Evolutionary conservation across 257 asterid species (phyloP), one percentile per base, ranked within the genome.

Genomic region (Lithospermum erythrorhizon): DNA sequence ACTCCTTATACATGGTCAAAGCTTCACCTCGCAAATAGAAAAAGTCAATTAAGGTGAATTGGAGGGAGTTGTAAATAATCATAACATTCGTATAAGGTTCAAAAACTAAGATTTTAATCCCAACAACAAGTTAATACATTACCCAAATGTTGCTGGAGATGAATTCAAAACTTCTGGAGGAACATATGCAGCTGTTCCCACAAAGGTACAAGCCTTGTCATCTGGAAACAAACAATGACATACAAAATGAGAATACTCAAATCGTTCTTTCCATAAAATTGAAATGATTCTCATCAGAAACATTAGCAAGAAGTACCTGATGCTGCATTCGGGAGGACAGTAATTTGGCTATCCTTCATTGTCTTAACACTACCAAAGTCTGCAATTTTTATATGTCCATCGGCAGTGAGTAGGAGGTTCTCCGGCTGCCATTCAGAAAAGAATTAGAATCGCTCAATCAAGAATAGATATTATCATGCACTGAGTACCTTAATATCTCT

Each of bases 331-430:
- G 97, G 97, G 60, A 89, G 99, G 67, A 93, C 91, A 2, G 96
- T 93, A 62, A 93, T 83, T 64, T 76, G 83, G 80, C 99, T 89
- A 68, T 77, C 97, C 76, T 89, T 83, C 97, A 93, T 86, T 30
- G 97, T 96, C 81, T 89, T 93, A 58, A 93, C 97, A 32, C 99
- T 93, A 57, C 99, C 99, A 72, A 93, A 93, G 80, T 93, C 99
- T n/a, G 96, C 99, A 77, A 93, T 81, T 73, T 93, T 93, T 70
- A 93, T 83, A 69, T 93, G 99, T 57, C 99, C 99, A 63, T 89
- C 99, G n/a, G 82, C 59, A 62, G 87, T 83, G 73, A 93, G 96
- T 55, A 93, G 85, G 83, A 93, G 86, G 66, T 93, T 93, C 80
- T 93, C 99, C 27, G 99, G 99, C 99, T 93, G 88, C 62, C 79